Conservation (phyloP, 805 yeast genomes). For the Starmerella stigmatis region DNA sequence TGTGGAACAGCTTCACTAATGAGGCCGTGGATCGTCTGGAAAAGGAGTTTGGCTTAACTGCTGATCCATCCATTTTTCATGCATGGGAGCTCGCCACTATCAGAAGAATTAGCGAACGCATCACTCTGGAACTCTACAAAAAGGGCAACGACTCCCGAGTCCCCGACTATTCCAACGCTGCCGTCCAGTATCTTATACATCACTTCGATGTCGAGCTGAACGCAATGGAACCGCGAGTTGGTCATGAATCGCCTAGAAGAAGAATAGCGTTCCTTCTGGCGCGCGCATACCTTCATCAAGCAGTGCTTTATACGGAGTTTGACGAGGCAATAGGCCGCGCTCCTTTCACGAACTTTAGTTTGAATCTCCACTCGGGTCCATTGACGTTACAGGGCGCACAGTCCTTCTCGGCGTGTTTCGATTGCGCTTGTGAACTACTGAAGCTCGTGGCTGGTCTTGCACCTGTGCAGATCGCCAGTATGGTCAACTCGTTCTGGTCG, state of each 20-base stretch:
- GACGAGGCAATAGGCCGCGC: constrained; percentile 27
- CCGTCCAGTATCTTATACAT: constrained; percentile 35
- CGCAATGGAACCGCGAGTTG: constrained; percentile 21
- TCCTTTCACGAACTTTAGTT: constrained; percentile 31
- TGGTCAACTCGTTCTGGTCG: constrained; percentile 36
- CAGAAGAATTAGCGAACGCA: constrained; percentile 44
- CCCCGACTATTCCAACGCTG: constrained; percentile 31
- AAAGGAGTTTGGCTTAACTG: neutral
- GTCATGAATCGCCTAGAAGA: neutral
- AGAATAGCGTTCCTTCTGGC: constrained; percentile 34
- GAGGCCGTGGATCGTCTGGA: constrained; percentile 45
- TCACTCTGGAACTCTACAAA: constrained; percentile 33
- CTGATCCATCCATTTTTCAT: constrained; percentile 7
- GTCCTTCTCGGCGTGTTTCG: constrained; percentile 26
- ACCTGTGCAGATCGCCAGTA: constrained; percentile 40
- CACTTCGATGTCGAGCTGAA: constrained; percentile 44
- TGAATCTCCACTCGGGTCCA: constrained; percentile 22
- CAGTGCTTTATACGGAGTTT: constrained; percentile 25
- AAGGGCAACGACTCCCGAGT: constrained; percentile 36
- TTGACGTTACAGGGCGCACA: constrained; percentile 25
- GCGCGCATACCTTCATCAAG: constrained; percentile 38
- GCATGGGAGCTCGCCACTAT: constrained; percentile 40
- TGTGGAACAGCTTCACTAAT: constrained; percentile 43
- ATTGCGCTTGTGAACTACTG: constrained; percentile 22
- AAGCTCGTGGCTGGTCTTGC: constrained; percentile 23